phyloP scores from a whole-genome alignment of 2,329 filamentous ascomycete genomes.

The Bretziella fagacearum region DNA sequence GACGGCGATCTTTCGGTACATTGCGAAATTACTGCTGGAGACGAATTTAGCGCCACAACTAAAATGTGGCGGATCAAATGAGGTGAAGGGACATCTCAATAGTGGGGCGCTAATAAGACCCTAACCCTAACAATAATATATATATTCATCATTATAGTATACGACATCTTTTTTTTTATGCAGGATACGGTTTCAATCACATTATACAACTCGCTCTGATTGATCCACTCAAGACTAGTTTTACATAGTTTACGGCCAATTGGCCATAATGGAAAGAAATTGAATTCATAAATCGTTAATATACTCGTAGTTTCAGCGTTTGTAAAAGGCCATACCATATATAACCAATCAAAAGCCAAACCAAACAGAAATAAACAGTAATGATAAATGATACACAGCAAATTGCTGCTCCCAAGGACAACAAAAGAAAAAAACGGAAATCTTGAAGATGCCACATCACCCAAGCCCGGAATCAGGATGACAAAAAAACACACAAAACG shows the following conservation, averaged over 20 bases:
- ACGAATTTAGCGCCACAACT: conserved; percentile 6
- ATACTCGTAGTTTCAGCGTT: no score
- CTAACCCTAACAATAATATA: neutral
- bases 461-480: neutral
- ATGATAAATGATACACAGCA: neutral
- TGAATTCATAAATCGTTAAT: neutral
- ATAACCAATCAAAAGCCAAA: no score
- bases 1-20: neutral
- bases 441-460: neutral
- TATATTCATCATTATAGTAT: neutral
- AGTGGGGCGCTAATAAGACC: neutral
- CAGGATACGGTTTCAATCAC: neutral
- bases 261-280: neutral
- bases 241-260: no score
- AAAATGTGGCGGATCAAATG: neutral
- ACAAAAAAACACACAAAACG: neutral
- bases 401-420: neutral
- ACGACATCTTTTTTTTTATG: neutral
- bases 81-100: neutral
- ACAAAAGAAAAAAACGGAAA: neutral
- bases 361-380: no score
- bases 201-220: neutral
- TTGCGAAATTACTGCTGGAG: conserved; percentile 4
- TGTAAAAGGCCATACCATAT: no score
- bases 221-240: neutral